Evolutionary conservation across 2,329 filamentous ascomycete genomes (phyloP).

Genomic region (Bretziella fagacearum): DNA sequence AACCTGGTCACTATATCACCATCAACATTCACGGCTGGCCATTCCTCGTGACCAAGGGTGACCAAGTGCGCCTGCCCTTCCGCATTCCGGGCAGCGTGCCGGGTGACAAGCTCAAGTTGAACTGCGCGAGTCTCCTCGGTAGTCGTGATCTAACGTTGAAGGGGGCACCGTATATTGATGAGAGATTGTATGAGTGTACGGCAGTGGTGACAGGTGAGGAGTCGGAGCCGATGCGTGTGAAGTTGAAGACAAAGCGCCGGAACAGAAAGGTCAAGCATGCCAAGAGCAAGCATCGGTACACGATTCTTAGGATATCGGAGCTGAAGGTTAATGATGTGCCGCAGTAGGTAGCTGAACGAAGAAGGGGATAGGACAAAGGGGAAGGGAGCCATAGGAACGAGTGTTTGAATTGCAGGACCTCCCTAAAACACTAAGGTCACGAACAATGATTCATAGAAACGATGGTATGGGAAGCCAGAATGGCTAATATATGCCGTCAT

Average conservation of each 20-base stretch:
- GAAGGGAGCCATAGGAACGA: background rate
- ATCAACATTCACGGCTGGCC: constrained; percentile 63
- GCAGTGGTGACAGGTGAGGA: constrained; percentile 75
- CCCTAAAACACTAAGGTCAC: background rate
- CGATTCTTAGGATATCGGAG: constrained; percentile 70
- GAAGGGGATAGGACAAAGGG: background rate
- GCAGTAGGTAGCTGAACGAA: background rate
- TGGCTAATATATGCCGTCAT: background rate
- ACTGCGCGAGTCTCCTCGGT: constrained; percentile 67
- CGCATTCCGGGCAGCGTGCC: constrained; percentile 58
- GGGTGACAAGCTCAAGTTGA: constrained; percentile 74
- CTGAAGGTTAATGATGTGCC: constrained; percentile 39
- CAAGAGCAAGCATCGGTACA: constrained; percentile 81
- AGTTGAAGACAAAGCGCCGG: constrained; percentile 68
- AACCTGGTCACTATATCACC: constrained; percentile 62
- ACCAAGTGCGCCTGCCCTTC: constrained; percentile 62
- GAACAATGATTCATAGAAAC: background rate
- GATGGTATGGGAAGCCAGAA: background rate
- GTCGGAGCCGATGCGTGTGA: constrained; percentile 57
- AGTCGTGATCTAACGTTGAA: constrained; percentile 83
- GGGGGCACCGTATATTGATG: constrained; percentile 65
- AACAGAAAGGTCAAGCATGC: constrained; percentile 58
- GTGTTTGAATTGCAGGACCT: background rate
- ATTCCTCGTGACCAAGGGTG: constrained; percentile 63
- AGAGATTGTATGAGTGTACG: constrained; percentile 67